Evolutionary conservation across 2,329 filamentous ascomycete genomes (phyloP), one percentile per base, ranked within the genome.

Genomic region (Xylaria sp.): DNA sequence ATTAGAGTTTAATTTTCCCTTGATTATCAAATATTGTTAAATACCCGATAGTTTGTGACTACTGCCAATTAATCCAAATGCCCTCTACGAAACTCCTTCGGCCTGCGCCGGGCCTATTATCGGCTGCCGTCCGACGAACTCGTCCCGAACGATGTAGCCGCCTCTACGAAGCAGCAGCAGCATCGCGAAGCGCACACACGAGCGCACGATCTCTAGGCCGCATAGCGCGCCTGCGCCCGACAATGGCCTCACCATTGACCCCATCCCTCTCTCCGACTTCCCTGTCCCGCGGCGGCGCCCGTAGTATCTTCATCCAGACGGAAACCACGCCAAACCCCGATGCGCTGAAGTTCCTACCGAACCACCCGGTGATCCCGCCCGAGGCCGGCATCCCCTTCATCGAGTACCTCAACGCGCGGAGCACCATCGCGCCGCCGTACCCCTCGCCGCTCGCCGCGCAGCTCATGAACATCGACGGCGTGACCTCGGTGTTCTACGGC

Each of bases 271-370:
- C 67, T 25, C 62, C 77, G 51, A 72, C 74, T 69, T 48, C 70
- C 18, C 58, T 67, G 60, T 76, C 79, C 36, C 77, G 77, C 63
- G 82, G 77, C 63, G 82, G 83, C 59, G 80, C 79, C 68, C 91
- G 95, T 72, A 94, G 90, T 28, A 97, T 99, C 81, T 99, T 98
- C 85, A 99, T 99, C 78, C 96, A 99, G 83, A 98, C 95, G 5
- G 95, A 98, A 79, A 89, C 88, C 73, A 99, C 96, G 1, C 96
- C 96, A 31, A 99, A 99, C 82, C 86, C 90, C n/a, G 94, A 98
- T 83, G 94, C 94, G 41, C 87, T 98, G 77, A 99, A 99, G 83
- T 99, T 99, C 83, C 88, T 97, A 48, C 96, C 96, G 1, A 97
- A 98, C 82, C 90, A 94, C 81, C 89, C 88, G 48, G 90, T 99